These are phyloP conservation scores for Ustilago curta DNA, from an alignment of 1,284 basidiomycete species.

Conservation along the genomic window DNA sequence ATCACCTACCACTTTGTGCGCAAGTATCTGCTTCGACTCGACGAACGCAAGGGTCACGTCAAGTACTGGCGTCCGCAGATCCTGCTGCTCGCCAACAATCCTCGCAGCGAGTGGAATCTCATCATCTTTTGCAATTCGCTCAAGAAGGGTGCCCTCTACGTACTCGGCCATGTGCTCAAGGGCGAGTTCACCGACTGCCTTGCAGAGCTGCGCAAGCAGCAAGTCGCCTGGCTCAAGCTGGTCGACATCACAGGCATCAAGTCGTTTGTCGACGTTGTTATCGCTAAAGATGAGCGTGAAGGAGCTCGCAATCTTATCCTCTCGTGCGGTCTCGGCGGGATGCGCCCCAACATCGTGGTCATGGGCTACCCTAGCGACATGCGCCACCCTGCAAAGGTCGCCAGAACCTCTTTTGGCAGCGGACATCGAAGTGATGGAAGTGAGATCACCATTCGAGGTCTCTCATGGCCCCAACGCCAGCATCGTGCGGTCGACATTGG, in stretches of 20 bases:
- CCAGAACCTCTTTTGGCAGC: conserved; percentile 19
- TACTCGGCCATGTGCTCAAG: conserved; percentile 67
- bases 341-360: conserved; percentile 68
- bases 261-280: conserved; percentile 67
- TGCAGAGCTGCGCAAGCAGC: conserved; percentile 64
- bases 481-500: conserved; percentile 48
- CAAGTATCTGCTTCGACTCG: conserved; percentile 67
- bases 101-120: conserved; percentile 67
- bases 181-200: conserved; percentile 67
- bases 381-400: conserved; percentile 51
- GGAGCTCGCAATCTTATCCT: conserved; percentile 66
- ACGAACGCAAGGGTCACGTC: conserved; percentile 68
- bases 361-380: conserved; percentile 66
- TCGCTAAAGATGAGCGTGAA: conserved; percentile 66
- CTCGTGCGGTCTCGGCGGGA: conserved; percentile 66
- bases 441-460: conserved; percentile 61
- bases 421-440: conserved; percentile 51
- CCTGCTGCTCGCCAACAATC: conserved; percentile 67
- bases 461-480: conserved; percentile 37
- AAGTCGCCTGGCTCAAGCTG: conserved; percentile 68
- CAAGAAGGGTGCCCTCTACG: conserved; percentile 68
- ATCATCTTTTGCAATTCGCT: conserved; percentile 70
- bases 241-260: conserved; percentile 68
- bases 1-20: conserved; percentile 68
- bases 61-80: conserved; percentile 69